Evolutionary conservation across 176 grass and related monocot genomes (phyloP).

Genomic region (Triticum timopheevii): DNA sequence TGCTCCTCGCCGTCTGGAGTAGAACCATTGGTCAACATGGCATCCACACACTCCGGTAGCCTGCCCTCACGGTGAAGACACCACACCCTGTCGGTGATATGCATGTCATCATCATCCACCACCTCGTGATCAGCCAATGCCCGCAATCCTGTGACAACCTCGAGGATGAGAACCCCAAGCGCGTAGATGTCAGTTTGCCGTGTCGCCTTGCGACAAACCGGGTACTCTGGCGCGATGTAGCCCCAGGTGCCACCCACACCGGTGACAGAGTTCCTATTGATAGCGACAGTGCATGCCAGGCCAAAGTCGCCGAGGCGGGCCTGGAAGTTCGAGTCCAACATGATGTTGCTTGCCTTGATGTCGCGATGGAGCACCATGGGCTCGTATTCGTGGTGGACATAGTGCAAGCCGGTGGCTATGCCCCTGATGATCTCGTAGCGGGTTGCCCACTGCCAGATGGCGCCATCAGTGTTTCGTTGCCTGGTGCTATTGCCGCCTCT

Average conservation of each 20-base stretch:
- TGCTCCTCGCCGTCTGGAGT: neutral
- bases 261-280: neutral
- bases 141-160: neutral
- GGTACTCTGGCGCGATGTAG: conserved; percentile 23
- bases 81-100: conserved; percentile 15
- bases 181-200: conserved; percentile 26
- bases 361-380: too few species aligned
- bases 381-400: too few species aligned
- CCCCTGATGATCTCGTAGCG: neutral
- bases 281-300: neutral
- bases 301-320: conserved; percentile 24
- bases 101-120: neutral
- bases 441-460: neutral
- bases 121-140: neutral
- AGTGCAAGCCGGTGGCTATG: too few species aligned
- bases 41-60: neutral
- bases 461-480: rapidly evolving
- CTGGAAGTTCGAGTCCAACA: neutral
- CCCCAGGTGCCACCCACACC: conserved; percentile 25
- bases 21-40: neutral
- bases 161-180: conserved; percentile 2
- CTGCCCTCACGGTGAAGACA: neutral
- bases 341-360: too few species aligned
- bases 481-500: neutral
- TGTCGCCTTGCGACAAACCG: neutral